phyloP scores from a whole-genome alignment of 305 asterid genomes.

The Solanum hybrid region DNA sequence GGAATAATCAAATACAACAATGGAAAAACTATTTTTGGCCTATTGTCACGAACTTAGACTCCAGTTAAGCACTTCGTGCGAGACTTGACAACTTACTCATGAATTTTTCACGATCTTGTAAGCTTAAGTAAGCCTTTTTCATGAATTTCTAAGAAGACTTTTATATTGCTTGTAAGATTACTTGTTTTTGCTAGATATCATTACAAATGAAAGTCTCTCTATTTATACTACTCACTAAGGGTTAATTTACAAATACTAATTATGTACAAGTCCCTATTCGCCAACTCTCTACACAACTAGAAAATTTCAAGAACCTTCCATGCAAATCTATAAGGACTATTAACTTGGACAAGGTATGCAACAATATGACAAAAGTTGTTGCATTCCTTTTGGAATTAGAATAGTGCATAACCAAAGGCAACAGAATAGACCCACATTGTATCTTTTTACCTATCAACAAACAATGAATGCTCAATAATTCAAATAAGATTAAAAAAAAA shows the following conservation, averaged over 20 bases:
- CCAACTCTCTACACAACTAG: neutral
- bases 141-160: too few relatives aligned
- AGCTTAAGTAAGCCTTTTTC: neutral
- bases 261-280: neutral
- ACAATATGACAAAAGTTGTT: neutral
- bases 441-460: neutral
- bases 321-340: neutral
- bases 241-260: too few relatives aligned
- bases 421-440: neutral
- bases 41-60: neutral
- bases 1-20: neutral
- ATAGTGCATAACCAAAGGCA: neutral
- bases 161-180: neutral
- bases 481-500: neutral
- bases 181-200: neutral
- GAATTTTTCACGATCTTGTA: neutral
- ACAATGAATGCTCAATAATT: neutral
- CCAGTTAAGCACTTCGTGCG: neutral
- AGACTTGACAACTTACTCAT: neutral
- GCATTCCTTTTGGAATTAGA: neutral
- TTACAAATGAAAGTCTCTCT: too few relatives aligned
- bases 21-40: neutral
- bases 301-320: too few relatives aligned
- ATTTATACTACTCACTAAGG: neutral
- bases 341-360: neutral